These are phyloP conservation scores for Xerocomus nothofagi DNA, from an alignment of 1,284 basidiomycete species.

Conservation along the genomic window DNA sequence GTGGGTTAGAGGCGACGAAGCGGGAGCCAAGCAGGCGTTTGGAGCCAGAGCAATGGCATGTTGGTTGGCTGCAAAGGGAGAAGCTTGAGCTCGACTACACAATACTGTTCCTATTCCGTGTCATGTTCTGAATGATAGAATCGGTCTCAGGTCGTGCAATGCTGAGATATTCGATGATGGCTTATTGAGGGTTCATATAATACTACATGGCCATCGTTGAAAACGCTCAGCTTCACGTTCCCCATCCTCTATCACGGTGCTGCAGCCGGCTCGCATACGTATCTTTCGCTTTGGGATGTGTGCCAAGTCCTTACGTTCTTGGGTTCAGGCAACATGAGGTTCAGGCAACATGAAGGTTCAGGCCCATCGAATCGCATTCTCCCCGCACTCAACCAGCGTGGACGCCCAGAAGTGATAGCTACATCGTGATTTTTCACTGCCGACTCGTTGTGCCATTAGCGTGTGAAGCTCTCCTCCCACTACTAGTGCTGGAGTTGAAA, in stretches of 20 bases:
- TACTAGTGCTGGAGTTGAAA: neutral
- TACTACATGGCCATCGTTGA: neutral
- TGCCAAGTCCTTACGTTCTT: neutral
- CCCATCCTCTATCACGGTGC: too few relatives aligned
- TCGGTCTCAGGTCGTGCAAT: neutral
- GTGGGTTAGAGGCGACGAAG: constrained; percentile 45
- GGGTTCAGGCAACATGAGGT: neutral
- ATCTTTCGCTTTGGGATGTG: neutral
- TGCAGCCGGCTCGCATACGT: too few relatives aligned
- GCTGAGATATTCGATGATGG: neutral
- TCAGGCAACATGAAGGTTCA: too few relatives aligned
- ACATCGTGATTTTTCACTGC: neutral
- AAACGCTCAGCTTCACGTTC: neutral
- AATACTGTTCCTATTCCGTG: neutral
- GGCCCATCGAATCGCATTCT: neutral
- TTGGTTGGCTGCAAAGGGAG: constrained; percentile 41
- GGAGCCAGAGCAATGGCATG: constrained; percentile 44
- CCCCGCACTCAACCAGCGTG: neutral
- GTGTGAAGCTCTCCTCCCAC: neutral
- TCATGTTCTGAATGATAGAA: constrained; percentile 1
- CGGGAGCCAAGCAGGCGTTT: constrained; percentile 41
- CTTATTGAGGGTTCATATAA: neutral
- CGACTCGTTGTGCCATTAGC: neutral
- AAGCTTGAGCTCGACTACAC: constrained; percentile 7
- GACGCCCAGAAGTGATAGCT: neutral